Conservation (phyloP, 1,139 yeast genomes). For the Debaryomycetaceae sp. region DNA sequence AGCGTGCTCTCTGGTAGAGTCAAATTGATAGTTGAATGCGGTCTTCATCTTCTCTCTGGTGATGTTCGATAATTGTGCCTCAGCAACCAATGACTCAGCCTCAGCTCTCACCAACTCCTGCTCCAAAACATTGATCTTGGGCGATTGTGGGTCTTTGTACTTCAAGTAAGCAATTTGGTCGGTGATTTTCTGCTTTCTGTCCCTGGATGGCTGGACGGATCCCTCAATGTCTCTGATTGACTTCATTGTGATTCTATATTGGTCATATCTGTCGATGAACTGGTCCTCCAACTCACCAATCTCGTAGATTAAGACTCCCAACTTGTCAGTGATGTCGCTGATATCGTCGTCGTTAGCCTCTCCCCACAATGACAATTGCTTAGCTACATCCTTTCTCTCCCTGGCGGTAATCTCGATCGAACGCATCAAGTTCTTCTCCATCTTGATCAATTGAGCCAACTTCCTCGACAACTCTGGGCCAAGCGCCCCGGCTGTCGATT, state of each 20-base stretch:
- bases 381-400: slow-evolving; percentile 80
- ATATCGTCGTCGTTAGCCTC: slow-evolving; percentile 82
- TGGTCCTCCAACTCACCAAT: slow-evolving; percentile 86
- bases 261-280: slow-evolving; percentile 82
- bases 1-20: slow-evolving; percentile 76
- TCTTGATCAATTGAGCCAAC: slow-evolving; percentile 72
- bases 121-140: slow-evolving; percentile 77
- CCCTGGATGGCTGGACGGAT: slow-evolving; percentile 83
- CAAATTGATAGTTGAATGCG: slow-evolving; percentile 81
- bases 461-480: slow-evolving; percentile 81
- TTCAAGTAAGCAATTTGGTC: slow-evolving; percentile 80
- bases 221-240: slow-evolving; percentile 82
- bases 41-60: slow-evolving; percentile 86
- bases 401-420: slow-evolving; percentile 74
- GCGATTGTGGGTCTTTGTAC: slow-evolving; percentile 81
- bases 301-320: slow-evolving; percentile 79
- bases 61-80: slow-evolving; percentile 83
- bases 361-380: slow-evolving; percentile 83
- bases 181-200: slow-evolving; percentile 80
- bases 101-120: slow-evolving; percentile 89
- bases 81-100: slow-evolving; percentile 87
- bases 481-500: slow-evolving; percentile 66
- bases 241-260: slow-evolving; percentile 78
- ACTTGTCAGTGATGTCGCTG: slow-evolving; percentile 79
- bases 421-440: slow-evolving; percentile 80